Evolutionary conservation across 768 basidiomycete genomes (phyloP).

Genomic region (Punctularia strigosozonata): DNA sequence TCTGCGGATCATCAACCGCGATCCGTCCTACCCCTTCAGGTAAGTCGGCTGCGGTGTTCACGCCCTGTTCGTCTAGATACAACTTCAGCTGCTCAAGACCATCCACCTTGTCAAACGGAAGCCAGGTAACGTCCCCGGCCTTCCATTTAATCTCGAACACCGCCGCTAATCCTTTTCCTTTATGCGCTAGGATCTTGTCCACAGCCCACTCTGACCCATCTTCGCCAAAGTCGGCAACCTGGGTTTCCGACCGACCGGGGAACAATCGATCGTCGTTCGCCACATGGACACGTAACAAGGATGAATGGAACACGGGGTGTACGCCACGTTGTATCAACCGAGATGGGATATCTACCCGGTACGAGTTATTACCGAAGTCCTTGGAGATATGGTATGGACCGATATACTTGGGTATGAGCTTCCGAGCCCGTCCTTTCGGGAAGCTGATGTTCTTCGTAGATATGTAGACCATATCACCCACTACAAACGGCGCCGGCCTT

Average conservation of each 20-base stretch:
- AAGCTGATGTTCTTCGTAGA: slow-evolving; percentile 10
- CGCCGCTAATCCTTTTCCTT: slow-evolving; percentile 11
- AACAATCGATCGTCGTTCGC: slow-evolving; percentile 13
- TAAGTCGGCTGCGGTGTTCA: slow-evolving; percentile 4
- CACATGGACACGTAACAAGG: slow-evolving; percentile 9
- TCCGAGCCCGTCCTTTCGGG: slow-evolving; percentile 11
- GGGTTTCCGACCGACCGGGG: slow-evolving; percentile 9
- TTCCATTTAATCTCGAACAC: slow-evolving; percentile 17
- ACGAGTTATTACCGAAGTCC: slow-evolving; percentile 11
- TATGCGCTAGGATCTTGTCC: slow-evolving; percentile 14
- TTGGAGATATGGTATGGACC: slow-evolving; percentile 15
- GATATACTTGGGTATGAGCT: slow-evolving; percentile 17
- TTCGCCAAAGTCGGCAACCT: slow-evolving; percentile 7
- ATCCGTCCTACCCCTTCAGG: not conserved
- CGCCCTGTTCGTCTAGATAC: slow-evolving; percentile 20
- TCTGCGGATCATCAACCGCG: not conserved
- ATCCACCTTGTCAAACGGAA: slow-evolving; percentile 14
- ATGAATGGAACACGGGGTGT: slow-evolving; percentile 13
- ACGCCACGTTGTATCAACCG: slow-evolving; percentile 9
- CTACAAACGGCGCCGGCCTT: slow-evolving; percentile 2
- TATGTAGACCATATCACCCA: slow-evolving; percentile 17
- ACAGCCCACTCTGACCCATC: slow-evolving; percentile 14
- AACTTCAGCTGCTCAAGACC: slow-evolving; percentile 11
- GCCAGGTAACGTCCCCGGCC: slow-evolving; percentile 21
- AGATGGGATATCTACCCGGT: slow-evolving; percentile 10